phyloP scores from a whole-genome alignment of 352 stramenopile genomes.

The Vaucheria bursata region DNA sequence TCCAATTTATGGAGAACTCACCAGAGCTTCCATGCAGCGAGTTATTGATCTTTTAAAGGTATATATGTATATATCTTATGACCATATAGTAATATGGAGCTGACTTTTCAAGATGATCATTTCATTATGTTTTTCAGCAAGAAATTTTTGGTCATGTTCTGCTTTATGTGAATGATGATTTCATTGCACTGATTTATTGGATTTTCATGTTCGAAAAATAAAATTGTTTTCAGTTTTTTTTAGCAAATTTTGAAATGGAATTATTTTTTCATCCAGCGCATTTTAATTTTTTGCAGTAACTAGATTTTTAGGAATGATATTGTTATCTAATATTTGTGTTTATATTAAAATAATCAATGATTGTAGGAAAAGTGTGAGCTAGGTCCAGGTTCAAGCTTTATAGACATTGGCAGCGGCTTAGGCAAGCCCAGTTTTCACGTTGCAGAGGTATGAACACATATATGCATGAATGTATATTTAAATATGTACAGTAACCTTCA shows the following conservation, averaged over 20 bases:
- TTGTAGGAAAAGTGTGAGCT: constrained; percentile 82
- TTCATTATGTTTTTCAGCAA: too few relatives aligned
- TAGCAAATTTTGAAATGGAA: constrained; percentile 42
- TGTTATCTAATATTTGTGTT: not conserved
- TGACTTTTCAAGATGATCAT: too few relatives aligned
- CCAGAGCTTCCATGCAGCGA: constrained; percentile 87
- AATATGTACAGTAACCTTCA: too few relatives aligned
- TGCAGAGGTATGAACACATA: constrained; percentile 81
- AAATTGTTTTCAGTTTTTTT: too few relatives aligned
- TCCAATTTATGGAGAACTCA: constrained; percentile 96
- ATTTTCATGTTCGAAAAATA: too few relatives aligned
- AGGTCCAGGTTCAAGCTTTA: constrained; percentile 72
- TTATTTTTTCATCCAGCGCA: constrained; percentile 6
- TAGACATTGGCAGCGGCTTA: constrained; percentile 91
- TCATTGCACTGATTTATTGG: too few relatives aligned
- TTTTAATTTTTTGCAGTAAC: not conserved
- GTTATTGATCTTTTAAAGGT: constrained; percentile 81
- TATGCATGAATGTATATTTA: too few relatives aligned
- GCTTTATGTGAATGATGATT: too few relatives aligned
- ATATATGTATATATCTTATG: constrained; percentile 39
- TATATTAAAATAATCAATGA: not conserved
- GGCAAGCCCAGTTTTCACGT: constrained; percentile 96
- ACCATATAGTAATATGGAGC: too few relatives aligned
- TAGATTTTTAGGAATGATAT: constrained; percentile 8
- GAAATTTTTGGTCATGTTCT: too few relatives aligned